Evolutionary conservation across 176 grass and related monocot species (phyloP).

Genomic region (Coix lacrymajobi): DNA sequence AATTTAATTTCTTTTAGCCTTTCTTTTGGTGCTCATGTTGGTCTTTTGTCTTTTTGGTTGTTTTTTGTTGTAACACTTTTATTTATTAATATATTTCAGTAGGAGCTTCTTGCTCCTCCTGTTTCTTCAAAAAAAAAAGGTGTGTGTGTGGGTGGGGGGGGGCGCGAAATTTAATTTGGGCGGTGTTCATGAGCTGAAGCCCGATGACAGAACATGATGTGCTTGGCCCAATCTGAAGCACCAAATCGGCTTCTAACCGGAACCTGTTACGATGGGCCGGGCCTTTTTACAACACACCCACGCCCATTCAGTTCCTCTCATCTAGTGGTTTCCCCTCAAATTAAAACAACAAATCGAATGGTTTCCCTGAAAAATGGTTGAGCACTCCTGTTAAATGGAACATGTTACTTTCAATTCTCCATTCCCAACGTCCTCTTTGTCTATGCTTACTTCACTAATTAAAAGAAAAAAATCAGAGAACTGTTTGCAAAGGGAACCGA

Average conservation of each 20-base stretch:
- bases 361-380: background rate
- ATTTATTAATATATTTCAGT: no score
- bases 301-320: background rate
- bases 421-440: background rate
- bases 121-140: no score
- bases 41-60: no score
- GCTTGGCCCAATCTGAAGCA: background rate
- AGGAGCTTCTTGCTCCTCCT: no score
- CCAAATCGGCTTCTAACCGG: background rate
- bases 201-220: no score
- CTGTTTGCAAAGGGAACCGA: background rate
- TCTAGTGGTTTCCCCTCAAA: background rate
- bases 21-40: no score
- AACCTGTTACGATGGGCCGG: background rate
- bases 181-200: no score
- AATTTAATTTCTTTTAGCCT: no score
- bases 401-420: background rate
- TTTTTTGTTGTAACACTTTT: no score
- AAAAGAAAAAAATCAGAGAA: background rate
- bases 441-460: background rate
- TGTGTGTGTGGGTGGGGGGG: no score
- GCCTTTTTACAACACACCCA: background rate
- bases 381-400: slow-evolving; percentile 11
- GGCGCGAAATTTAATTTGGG: no score
- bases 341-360: background rate